phyloP scores from a whole-genome alignment of 768 basidiomycete species.

The Saitozyma sp. region DNA sequence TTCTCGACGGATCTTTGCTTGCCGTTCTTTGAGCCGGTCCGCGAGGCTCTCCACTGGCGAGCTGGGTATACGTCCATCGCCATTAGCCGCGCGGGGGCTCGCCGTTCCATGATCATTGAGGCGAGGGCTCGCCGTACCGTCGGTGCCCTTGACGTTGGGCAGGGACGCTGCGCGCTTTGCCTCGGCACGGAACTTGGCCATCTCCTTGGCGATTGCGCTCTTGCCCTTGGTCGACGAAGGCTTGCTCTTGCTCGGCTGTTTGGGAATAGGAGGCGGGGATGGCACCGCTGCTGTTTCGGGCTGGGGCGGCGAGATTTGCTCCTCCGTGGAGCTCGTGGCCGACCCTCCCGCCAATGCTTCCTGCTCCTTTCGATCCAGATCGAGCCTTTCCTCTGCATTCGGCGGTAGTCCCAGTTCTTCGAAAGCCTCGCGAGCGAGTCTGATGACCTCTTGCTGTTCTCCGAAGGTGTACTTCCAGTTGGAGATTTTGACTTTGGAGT shows the following conservation, averaged over 20 bases:
- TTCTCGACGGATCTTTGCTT: not conserved
- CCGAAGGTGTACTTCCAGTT: constrained; percentile 37
- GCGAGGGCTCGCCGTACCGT: constrained; percentile 19
- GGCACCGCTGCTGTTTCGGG: not conserved
- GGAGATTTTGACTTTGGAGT: constrained; percentile 42
- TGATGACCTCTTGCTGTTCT: constrained; percentile 25
- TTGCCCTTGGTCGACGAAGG: constrained; percentile 7
- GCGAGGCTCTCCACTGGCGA: not conserved
- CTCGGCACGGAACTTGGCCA: constrained; percentile 34
- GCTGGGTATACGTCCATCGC: too few relatives aligned
- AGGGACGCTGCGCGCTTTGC: constrained; percentile 23
- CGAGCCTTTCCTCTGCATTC: constrained; percentile 37
- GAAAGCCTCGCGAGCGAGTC: constrained; percentile 33
- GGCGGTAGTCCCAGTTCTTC: constrained; percentile 35
- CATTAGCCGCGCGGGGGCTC: too few relatives aligned
- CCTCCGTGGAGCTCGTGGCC: too few relatives aligned
- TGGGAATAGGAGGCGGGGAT: too few relatives aligned
- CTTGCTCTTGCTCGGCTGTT: not conserved
- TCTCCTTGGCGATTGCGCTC: constrained; percentile 25
- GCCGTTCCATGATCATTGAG: not conserved
- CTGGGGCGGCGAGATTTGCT: not conserved
- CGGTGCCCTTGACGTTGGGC: constrained; percentile 22
- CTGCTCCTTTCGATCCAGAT: constrained; percentile 27
- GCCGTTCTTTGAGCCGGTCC: not conserved
- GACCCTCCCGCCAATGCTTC: constrained; percentile 4